These are phyloP conservation scores for Scutellaria minor DNA, from an alignment of 257 asterid genomes.

Conservation along the genomic window DNA sequence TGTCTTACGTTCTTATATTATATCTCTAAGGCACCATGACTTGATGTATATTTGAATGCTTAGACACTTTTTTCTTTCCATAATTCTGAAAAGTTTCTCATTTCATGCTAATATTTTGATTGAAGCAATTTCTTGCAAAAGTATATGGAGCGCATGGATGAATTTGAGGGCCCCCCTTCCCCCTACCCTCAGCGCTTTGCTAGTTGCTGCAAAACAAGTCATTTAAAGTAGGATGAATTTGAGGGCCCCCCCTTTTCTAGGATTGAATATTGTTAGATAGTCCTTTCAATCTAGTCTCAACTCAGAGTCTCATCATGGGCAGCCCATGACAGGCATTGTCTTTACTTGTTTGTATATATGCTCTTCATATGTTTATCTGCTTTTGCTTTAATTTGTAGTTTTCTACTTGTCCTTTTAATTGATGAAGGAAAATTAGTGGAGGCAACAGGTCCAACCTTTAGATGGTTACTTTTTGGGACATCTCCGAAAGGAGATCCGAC, in stretches of 20 bases:
- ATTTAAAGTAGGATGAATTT: neutral
- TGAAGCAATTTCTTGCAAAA: neutral
- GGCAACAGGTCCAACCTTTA: neutral
- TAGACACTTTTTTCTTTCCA: neutral
- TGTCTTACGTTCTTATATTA: neutral
- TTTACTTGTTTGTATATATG: neutral
- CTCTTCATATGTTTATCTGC: neutral
- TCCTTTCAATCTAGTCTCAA: neutral
- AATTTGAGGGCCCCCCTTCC: neutral
- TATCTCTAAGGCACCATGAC: neutral
- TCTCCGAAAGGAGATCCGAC: neutral
- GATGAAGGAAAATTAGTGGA: neutral
- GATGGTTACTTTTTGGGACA: neutral
- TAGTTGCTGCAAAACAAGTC: neutral
- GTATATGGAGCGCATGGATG: neutral
- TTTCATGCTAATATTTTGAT: neutral
- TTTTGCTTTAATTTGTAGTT: neutral
- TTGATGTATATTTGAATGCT: neutral
- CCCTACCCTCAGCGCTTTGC: neutral
- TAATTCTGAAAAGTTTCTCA: constrained; percentile 19
- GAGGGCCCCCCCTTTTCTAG: too few species aligned
- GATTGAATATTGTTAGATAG: neutral
- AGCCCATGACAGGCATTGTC: neutral
- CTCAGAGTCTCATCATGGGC: neutral
- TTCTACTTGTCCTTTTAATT: neutral